Conservation (phyloP, 2,329 filamentous ascomycete genomes). For the Knoxdaviesia proteae region DNA sequence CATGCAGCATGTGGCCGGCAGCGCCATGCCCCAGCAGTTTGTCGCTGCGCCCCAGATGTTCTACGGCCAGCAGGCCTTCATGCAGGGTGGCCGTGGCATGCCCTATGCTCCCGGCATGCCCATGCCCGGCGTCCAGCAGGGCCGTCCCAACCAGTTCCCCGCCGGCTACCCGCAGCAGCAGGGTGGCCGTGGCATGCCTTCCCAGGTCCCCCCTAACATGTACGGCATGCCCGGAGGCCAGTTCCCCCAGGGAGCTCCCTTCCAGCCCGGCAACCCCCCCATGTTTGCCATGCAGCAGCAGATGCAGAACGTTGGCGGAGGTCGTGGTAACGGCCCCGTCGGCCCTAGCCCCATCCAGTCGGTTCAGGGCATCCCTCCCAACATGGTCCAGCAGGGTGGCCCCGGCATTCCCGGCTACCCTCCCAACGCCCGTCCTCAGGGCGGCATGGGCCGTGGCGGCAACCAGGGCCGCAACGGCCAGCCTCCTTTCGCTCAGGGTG, state of each 20-base stretch:
- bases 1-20: conserved; percentile 89
- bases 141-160: conserved; percentile 72
- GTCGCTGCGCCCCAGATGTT: conserved; percentile 83
- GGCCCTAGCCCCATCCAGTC: conserved; percentile 54
- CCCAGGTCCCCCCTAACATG: conserved; percentile 73
- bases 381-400: conserved; percentile 28
- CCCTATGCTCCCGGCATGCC: conserved; percentile 44
- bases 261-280: conserved; percentile 60
- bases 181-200: conserved; percentile 69
- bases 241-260: conserved; percentile 56
- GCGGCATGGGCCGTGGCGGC: conserved; percentile 24
- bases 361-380: conserved; percentile 55
- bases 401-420: conserved; percentile 35
- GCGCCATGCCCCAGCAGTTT: conserved; percentile 70
- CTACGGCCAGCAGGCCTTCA: conserved; percentile 63
- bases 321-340: conserved; percentile 41
- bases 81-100: conserved; percentile 43
- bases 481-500: conserved; percentile 20
- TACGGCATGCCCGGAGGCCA: conserved; percentile 56
- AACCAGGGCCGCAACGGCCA: conserved; percentile 19
- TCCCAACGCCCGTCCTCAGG: conserved; percentile 32
- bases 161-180: conserved; percentile 67
- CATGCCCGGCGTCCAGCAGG: conserved; percentile 54
- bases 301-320: conserved; percentile 35
- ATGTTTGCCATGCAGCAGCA: conserved; percentile 69